A percentile compares a stretch with the other conserved stretches of the same genome.
These are phyloP conservation scores for Juglanconis oblonga DNA, from an alignment of 2,329 filamentous ascomycete species.

Conservation along the genomic window DNA sequence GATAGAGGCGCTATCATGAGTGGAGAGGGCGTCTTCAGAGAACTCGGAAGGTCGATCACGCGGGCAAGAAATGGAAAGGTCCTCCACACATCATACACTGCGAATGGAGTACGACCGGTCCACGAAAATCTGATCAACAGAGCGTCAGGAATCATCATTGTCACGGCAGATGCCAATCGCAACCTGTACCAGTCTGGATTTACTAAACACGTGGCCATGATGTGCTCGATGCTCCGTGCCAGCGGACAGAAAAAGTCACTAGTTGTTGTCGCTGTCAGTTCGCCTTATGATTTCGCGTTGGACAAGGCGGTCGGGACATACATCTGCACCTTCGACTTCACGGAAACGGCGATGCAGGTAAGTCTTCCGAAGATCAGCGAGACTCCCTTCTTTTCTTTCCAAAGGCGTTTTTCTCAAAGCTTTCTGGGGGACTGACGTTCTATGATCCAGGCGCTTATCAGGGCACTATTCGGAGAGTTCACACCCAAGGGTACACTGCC, in stretches of 20 bases:
- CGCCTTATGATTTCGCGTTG: conserved; percentile 94
- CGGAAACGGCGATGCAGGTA: conserved; percentile 76
- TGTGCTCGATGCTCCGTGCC: conserved; percentile 79
- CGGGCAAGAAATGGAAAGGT: conserved; percentile 82
- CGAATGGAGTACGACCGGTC: conserved; percentile 85
- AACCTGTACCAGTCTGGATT: conserved; percentile 94
- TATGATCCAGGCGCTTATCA: conserved; percentile 59
- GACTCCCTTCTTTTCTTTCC: too few relatives aligned
- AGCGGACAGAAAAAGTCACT: conserved; percentile 82
- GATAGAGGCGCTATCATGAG: conserved; percentile 72
- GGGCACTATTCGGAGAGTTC: conserved; percentile 77
- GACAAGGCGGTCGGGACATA: conserved; percentile 89
- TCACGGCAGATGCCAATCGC: conserved; percentile 90
- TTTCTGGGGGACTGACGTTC: background rate
- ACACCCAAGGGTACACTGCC: conserved; percentile 58
- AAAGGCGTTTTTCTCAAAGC: too few relatives aligned
- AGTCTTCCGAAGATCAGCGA: background rate
- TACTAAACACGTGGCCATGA: conserved; percentile 93
- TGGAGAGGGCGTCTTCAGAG: conserved; percentile 87
- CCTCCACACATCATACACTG: conserved; percentile 91
- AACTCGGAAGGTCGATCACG: conserved; percentile 83
- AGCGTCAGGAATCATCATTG: conserved; percentile 82
- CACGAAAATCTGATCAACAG: conserved; percentile 91
- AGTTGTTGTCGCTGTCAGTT: conserved; percentile 89
- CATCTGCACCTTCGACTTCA: conserved; percentile 94